Percentiles rank a stretch among this genome's conserved stretches.
phyloP scores from a whole-genome alignment of 2,329 filamentous ascomycete species.

The Karstenula rhodostoma region DNA sequence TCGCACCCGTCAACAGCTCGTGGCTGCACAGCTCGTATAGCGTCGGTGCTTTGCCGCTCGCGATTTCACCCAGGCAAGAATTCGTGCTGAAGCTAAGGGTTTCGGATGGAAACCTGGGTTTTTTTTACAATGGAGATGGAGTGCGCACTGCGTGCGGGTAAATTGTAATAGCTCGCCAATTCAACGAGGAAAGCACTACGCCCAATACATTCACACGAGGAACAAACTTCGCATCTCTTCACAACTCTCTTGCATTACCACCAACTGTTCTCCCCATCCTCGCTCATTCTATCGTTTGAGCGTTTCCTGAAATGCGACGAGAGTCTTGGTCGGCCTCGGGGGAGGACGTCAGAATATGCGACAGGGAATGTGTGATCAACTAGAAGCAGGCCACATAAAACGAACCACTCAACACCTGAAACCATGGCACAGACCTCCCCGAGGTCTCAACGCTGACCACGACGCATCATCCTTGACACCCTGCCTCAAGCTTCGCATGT shows the following conservation, averaged over 20 bases:
- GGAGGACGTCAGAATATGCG: neutral
- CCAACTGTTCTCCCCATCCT: neutral
- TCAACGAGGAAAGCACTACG: neutral
- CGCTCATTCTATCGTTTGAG: neutral
- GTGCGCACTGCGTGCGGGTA: neutral
- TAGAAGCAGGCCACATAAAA: neutral
- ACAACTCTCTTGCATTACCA: neutral
- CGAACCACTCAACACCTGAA: conserved; percentile 8
- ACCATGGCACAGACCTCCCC: neutral
- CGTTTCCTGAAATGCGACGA: neutral
- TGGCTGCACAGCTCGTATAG: conserved; percentile 25
- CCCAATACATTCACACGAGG: neutral
- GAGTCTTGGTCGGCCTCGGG: neutral
- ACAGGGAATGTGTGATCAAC: conserved; percentile 1
- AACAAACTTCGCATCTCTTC: neutral
- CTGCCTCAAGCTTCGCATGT: neutral
- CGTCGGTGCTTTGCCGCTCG: conserved; percentile 12
- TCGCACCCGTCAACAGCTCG: conserved; percentile 20
- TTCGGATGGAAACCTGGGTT: neutral
- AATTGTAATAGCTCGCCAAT: neutral
- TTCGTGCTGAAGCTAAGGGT: conserved; percentile 6
- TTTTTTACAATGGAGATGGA: neutral
- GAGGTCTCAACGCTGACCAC: neutral
- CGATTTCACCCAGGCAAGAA: neutral
- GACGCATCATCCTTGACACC: conserved; percentile 2